These are phyloP conservation scores for Beauveria bassiana DNA, from an alignment of 2,329 filamentous ascomycete genomes.

Conservation along the genomic window DNA sequence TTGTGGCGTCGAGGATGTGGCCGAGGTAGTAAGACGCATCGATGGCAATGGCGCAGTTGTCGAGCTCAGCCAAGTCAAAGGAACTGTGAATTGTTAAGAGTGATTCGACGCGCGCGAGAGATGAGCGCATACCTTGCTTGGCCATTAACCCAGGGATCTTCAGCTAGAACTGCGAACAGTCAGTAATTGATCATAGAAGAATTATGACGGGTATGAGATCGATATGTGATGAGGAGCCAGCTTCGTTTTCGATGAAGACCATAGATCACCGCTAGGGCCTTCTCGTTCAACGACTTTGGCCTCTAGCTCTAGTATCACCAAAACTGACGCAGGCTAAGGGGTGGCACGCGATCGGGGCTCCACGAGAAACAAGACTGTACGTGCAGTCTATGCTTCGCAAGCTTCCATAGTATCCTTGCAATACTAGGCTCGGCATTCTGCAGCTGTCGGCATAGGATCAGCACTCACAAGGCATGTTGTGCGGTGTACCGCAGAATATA, in stretches of 20 bases:
- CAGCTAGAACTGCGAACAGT: conserved; percentile 23
- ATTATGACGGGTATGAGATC: neutral
- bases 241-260: neutral
- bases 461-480: conserved; percentile 11
- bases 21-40: conserved; percentile 87
- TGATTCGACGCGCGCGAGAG: neutral
- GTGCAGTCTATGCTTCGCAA: neutral
- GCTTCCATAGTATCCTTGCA: neutral
- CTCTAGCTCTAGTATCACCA: neutral
- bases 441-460: neutral
- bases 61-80: conserved; percentile 61
- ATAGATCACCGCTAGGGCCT: neutral
- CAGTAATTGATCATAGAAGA: neutral
- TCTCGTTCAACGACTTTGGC: neutral
- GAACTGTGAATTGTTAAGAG: conserved; percentile 31
- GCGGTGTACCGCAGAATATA: conserved; percentile 5
- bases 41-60: conserved; percentile 69
- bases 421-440: neutral
- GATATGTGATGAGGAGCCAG: too few species aligned
- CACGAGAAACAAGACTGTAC: neutral
- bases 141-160: conserved; percentile 34
- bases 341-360: neutral
- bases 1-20: conserved; percentile 62
- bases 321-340: neutral
- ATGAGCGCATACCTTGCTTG: conserved; percentile 20